Evolutionary conservation across 176 grass and related monocot genomes (phyloP), one percentile per base, ranked within the genome.

Genomic region (Lolium multiflorum): DNA sequence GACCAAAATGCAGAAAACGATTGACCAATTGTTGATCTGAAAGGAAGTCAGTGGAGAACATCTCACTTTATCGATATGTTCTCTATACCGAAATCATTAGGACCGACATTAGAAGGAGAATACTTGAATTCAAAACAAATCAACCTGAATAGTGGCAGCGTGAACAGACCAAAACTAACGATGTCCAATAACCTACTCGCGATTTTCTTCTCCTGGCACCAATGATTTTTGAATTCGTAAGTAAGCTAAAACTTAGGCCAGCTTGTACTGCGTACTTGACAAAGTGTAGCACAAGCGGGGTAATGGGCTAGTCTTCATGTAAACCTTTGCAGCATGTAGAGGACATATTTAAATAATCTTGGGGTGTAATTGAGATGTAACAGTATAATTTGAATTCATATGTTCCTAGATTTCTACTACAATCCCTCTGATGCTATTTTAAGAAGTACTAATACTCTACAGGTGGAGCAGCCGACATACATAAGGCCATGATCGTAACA

Each of bases 21-120:
- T 35, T 1, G 1, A 20, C 10, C 57, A 25, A 16, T 11, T 80
- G 37, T 6, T 44, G 38, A 54, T 3, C 22, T 17, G 56, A 46
- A 79, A 81, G 44, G 22, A 66, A 43, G 31, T 51, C 16, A 50
- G 17, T 1, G 15, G 39, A 82, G n/a, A 80, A 66, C 41, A 76
- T 38, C 64, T 56, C 54, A 18, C 18, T 56, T 20, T 20, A 56
- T 56, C 5, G 17, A 56, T 56, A 56, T 56, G 54, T 66, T 66
- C 25, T 65, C 25, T 1, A 5, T 63, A 31, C 11, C 5, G 11
- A 74, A 49, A 74, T 5, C 44, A 49, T 49, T 25, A 25, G 21
- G 21, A 49, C 25, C 21, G 12, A 74, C 44, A 74, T 25, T 74
- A 49, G 43, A 2, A 73, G 71, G 38, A 67, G 5, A 15, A 3